Evolutionary conservation across 768 basidiomycete species (phyloP).

Genomic region (Mrakia gelida): DNA sequence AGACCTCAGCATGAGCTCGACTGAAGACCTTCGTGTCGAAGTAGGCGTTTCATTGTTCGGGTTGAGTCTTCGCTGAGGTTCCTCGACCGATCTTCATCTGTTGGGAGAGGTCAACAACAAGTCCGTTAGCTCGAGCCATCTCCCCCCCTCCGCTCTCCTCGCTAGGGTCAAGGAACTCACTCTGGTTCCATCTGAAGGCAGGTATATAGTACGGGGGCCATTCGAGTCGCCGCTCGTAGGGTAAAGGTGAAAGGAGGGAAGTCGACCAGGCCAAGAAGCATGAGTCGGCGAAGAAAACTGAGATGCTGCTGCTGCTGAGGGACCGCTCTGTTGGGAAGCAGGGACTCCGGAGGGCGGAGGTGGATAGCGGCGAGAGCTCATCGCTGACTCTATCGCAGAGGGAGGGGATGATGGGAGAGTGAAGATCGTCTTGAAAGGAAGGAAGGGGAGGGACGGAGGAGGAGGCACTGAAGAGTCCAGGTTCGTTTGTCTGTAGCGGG

Average conservation of each 20-base stretch:
- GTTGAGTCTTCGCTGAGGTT: constrained; percentile 90
- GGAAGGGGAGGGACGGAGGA: neutral
- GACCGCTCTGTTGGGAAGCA: neutral
- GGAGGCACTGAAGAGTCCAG: neutral
- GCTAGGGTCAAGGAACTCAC: neutral
- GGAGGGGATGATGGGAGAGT: neutral
- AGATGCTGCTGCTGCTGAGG: constrained; percentile 3
- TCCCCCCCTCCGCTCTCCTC: neutral
- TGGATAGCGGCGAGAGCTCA: neutral
- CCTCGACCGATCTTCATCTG: constrained; percentile 72
- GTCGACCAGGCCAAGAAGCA: constrained; percentile 24
- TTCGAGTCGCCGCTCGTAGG: constrained; percentile 86
- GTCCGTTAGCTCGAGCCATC: neutral
- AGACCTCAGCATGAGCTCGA: constrained; percentile 93
- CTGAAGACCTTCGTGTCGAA: constrained; percentile 94
- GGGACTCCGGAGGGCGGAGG: neutral
- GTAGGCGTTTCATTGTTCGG: constrained; percentile 84
- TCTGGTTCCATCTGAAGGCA: constrained; percentile 36
- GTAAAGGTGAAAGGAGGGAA: constrained; percentile 59
- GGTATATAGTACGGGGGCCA: constrained; percentile 78
- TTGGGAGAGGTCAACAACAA: constrained; percentile 37
- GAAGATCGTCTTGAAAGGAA: neutral
- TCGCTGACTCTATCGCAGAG: neutral
- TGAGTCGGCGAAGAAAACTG: neutral
- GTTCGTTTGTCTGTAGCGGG: too few relatives aligned